phyloP scores from a whole-genome alignment of 2,329 filamentous ascomycete species.

The Dactylellina cionopaga region DNA sequence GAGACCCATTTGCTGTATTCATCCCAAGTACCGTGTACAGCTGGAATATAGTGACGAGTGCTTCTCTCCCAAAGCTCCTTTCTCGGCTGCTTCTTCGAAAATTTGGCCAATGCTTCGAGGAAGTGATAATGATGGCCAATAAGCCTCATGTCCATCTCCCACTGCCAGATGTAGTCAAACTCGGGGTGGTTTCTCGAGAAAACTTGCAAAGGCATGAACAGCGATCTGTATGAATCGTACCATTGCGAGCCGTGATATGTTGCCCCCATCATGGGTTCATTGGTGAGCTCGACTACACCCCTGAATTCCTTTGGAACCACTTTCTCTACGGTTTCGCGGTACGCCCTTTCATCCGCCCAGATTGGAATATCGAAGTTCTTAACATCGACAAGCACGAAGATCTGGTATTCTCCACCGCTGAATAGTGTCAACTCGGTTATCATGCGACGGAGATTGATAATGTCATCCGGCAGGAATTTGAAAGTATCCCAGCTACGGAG shows the following conservation, averaged over 20 bases:
- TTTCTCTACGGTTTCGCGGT: conserved; percentile 72
- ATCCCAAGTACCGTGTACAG: conserved; percentile 80
- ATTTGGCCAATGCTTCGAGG: conserved; percentile 74
- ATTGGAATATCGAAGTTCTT: conserved; percentile 78
- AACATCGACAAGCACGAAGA: conserved; percentile 85
- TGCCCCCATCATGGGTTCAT: conserved; percentile 89
- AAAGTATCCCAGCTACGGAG: conserved; percentile 86
- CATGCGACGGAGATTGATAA: conserved; percentile 83
- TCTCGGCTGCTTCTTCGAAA: conserved; percentile 78
- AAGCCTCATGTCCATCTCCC: conserved; percentile 94
- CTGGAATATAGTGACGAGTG: conserved; percentile 78
- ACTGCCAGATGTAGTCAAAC: conserved; percentile 93
- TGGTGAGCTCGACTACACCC: conserved; percentile 90
- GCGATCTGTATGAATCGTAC: conserved; percentile 78
- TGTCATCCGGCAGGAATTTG: conserved; percentile 79
- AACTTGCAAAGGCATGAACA: conserved; percentile 93
- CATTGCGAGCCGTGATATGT: conserved; percentile 72
- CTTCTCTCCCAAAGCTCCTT: conserved; percentile 84
- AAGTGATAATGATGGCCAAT: conserved; percentile 86
- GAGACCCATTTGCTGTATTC: conserved; percentile 78
- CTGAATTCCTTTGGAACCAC: conserved; percentile 80
- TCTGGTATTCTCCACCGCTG: conserved; percentile 87
- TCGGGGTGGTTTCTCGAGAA: conserved; percentile 87
- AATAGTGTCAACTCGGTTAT: conserved; percentile 81
- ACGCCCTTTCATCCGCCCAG: conserved; percentile 79